Evolutionary conservation across 2,329 filamentous ascomycete species (phyloP), one percentile per base, ranked within the genome.

Genomic region (Verruconis gallopava): DNA sequence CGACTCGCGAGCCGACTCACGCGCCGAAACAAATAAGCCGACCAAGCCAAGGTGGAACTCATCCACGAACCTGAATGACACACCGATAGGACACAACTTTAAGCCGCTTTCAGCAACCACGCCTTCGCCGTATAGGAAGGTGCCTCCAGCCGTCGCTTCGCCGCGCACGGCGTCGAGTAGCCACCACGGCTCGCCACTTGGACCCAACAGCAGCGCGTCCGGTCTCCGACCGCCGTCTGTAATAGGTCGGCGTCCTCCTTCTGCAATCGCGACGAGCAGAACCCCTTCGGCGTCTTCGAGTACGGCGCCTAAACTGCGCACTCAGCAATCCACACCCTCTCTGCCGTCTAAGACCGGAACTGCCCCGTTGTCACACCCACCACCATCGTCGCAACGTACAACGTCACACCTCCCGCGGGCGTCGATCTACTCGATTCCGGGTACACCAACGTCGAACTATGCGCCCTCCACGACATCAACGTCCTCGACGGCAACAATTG

Each of bases 41-140:
- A 21, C 12, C 20, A 40, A 59, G 42, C 61, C 61, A 12, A 55
- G 58, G 14, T 64, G 61, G 61, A 63, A 61, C 45, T 45, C 51
- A 2, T 59, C 55, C 33, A 55, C 53, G 3, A 62, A 61, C 43
- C 50, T 60, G 53, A 51, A 56, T 5, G 59, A 59, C 25, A 62
- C 58, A 2, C 42, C 56, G 15, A 52, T 62, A 17, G 60, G 60
- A 2, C 60, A 63, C 45, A 53, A 61, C 42, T 57, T 55, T 50
- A 62, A 60, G 45, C 59, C 60, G 2, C 33, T 57, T 19, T 49
- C 52, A 9, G 42, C 54, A 37, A 60, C 58, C 2, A 57, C 55
- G 2, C 58, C 59, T 13, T 58, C 58, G 12, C 54, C 55, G 1
- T 51, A 59, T 39, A 47, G 51, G 18, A 60, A 52, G 11, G 40